Percentiles rank a stretch among this genome's conserved stretches.
phyloP scores from a whole-genome alignment of 208 protist species.

The Crithidia sp. region DNA sequence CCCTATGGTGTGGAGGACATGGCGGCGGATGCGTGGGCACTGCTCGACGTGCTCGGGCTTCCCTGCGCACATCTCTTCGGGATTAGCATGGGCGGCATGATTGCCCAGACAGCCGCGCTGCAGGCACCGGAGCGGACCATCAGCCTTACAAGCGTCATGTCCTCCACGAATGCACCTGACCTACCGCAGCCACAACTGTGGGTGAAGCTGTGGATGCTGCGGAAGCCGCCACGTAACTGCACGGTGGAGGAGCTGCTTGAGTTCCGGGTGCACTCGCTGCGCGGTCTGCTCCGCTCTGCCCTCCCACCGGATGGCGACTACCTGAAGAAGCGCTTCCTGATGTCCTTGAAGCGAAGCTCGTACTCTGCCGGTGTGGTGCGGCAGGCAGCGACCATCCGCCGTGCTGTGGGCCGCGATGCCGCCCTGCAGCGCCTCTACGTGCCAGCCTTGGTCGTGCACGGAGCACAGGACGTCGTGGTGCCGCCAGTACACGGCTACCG shows the following conservation, averaged over 20 bases:
- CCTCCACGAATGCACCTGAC: conserved; percentile 73
- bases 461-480: conserved; percentile 74
- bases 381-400: conserved; percentile 69
- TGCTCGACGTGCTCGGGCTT: conserved; percentile 66
- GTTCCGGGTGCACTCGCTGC: conserved; percentile 64
- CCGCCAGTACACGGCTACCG: conserved; percentile 75
- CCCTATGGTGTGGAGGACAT: conserved; percentile 79
- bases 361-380: conserved; percentile 70
- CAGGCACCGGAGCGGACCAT: conserved; percentile 61
- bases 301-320: conserved; percentile 66
- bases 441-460: conserved; percentile 77
- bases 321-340: conserved; percentile 61
- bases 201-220: conserved; percentile 84
- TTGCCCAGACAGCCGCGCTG: conserved; percentile 65
- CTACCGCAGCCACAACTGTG: conserved; percentile 67
- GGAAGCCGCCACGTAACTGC: conserved; percentile 59
- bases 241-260: conserved; percentile 70
- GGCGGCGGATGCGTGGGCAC: conserved; percentile 61
- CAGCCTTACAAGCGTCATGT: conserved; percentile 80
- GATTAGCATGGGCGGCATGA: conserved; percentile 87
- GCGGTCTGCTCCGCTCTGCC: conserved; percentile 47
- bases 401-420: conserved; percentile 53
- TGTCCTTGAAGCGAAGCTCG: conserved; percentile 61
- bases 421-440: conserved; percentile 43
- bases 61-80: conserved; percentile 71